Evolutionary conservation across 1,139 yeast genomes (phyloP), one percentile per base, ranked within the genome.

Genomic region (Hyphopichia wangnamkhiaoensis): DNA sequence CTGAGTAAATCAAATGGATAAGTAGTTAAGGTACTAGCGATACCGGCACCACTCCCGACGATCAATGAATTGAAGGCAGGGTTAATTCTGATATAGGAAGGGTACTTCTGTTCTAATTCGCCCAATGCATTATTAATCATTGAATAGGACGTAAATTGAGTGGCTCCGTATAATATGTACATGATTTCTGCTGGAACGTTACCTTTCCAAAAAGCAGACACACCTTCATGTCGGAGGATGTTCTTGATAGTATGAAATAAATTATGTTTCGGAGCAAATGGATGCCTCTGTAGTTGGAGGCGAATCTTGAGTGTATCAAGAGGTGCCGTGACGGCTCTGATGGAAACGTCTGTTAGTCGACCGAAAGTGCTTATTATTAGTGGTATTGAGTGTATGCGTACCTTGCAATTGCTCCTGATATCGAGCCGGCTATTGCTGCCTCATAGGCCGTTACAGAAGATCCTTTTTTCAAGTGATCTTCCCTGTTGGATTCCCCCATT

Each of bases 1-100:
- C 98, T 66, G 33, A 93, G 63, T 23, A 90, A 71, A 59, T 93
- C 98, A 53, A 89, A 81, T 0, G 98, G 98, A 54, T 93, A 93
- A 2, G 97, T 87, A 1, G 69, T 56, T 0, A 78, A 40, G 0
- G 96, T 88, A 35, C 96, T 87, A 1, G 78, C 54, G 21, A 82
- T 64, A 0, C 98, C 98, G 0, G 97, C 82, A 1, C 80, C 61
- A 0, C 86, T 76, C 0, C 98, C 98, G 5, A 87, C 79, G 0
- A 85, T 34, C 33, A 85, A 68, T 32, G 80, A 73, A 45, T 76
- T 84, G 1, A 66, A 48, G 1, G 77, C 60, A 4, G 69, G 61
- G 3, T 67, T 58, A 26, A 75, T 35, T 19, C 54, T 47, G 26
- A 65, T 9, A 6, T 56, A 45, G 17, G 6, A 16, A 6, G 35